Evolutionary conservation across 2,329 filamentous ascomycete genomes (phyloP).

Genomic region (Aotearoamyces nothofagi): DNA sequence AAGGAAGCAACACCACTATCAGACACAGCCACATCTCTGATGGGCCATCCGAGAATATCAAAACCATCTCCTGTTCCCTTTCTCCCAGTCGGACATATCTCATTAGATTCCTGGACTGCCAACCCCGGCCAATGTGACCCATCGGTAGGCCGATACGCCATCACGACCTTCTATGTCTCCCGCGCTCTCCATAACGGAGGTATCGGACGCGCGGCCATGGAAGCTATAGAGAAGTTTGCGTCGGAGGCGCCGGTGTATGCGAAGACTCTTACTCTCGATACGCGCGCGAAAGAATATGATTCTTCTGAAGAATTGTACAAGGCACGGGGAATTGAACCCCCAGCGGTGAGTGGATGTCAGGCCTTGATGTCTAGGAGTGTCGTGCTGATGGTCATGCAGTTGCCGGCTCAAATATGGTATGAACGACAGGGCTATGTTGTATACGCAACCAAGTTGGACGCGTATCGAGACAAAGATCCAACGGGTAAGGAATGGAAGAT

Average conservation of each 20-base stretch:
- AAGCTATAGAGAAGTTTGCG: slow-evolving; percentile 11
- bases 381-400: slow-evolving; percentile 4
- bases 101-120: slow-evolving; percentile 7
- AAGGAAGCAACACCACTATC: slow-evolving; percentile 7
- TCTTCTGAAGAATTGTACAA: background rate
- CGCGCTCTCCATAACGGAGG: slow-evolving; percentile 8
- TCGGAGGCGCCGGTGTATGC: slow-evolving; percentile 8
- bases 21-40: slow-evolving; percentile 9
- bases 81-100: slow-evolving; percentile 15
- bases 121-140: slow-evolving; percentile 2
- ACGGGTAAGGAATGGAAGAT: slow-evolving; percentile 6
- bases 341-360: background rate
- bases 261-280: slow-evolving; percentile 9
- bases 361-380: slow-evolving; percentile 2
- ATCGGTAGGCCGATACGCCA: slow-evolving; percentile 7
- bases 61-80: slow-evolving; percentile 6
- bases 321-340: background rate
- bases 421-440: slow-evolving; percentile 12
- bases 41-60: slow-evolving; percentile 4
- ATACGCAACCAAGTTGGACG: slow-evolving; percentile 5
- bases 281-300: background rate
- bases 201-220: slow-evolving; percentile 13
- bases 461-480: background rate
- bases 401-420: slow-evolving; percentile 15
- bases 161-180: slow-evolving; percentile 13